phyloP scores from a whole-genome alignment of 2,329 filamentous ascomycete species.

The Paecilomyces niveus region DNA sequence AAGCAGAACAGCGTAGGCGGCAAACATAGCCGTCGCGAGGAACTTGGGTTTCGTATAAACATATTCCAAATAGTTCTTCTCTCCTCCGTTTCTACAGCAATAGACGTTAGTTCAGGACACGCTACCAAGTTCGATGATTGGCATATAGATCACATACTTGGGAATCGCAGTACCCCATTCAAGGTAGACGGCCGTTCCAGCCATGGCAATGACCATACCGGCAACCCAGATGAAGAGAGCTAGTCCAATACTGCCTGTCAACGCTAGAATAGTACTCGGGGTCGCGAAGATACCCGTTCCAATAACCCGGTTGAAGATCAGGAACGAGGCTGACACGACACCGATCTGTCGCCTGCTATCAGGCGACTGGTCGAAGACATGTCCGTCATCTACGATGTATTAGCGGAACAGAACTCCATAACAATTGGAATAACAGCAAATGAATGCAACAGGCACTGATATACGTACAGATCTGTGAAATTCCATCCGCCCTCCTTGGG shows the following conservation, averaged over 20 bases:
- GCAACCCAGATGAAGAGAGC: conserved; percentile 45
- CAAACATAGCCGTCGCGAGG: conserved; percentile 48
- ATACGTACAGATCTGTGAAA: conserved; percentile 25
- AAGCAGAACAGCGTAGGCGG: conserved; percentile 44
- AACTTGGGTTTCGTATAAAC: conserved; percentile 46
- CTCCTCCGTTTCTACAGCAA: conserved; percentile 41
- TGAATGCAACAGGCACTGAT: background rate
- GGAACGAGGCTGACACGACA: conserved; percentile 34
- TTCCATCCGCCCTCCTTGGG: conserved; percentile 22
- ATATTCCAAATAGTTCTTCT: conserved; percentile 49
- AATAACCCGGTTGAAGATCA: conserved; percentile 44
- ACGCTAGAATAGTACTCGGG: conserved; percentile 37
- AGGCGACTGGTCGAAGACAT: conserved; percentile 27
- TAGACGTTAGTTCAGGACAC: background rate
- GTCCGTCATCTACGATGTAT: conserved; percentile 23
- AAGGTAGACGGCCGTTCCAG: conserved; percentile 38
- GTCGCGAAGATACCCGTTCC: conserved; percentile 47
- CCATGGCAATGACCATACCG: conserved; percentile 42
- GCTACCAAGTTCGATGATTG: background rate
- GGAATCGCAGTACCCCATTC: conserved; percentile 47
- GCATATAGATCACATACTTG: conserved; percentile 17
- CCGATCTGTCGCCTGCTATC: conserved; percentile 34
- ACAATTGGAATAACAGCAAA: background rate
- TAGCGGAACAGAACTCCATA: background rate
- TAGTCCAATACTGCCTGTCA: conserved; percentile 40